Evolutionary conservation across 257 asterid species (phyloP).

Genomic region (Eucommia ulmoides): DNA sequence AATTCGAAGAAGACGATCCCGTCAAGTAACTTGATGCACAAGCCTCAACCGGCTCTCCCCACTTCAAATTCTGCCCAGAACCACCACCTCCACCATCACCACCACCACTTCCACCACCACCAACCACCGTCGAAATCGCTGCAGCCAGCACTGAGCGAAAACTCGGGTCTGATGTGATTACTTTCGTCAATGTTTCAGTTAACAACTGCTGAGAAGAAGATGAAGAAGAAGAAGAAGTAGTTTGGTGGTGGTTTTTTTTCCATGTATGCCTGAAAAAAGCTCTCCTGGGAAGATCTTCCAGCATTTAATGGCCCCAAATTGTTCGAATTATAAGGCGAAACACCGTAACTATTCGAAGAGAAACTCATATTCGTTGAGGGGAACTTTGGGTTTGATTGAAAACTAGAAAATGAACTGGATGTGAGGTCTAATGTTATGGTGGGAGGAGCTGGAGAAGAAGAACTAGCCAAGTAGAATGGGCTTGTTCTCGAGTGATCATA

Average conservation of each 20-base stretch:
- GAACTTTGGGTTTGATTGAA: slow-evolving; percentile 18
- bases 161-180: slow-evolving; percentile 64
- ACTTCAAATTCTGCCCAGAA: slow-evolving; percentile 16
- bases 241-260: slow-evolving; percentile 26
- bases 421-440: slow-evolving; percentile 82
- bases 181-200: slow-evolving; percentile 71
- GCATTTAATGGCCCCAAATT: slow-evolving; percentile 11
- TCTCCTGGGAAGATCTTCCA: slow-evolving; percentile 25
- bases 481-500: slow-evolving; percentile 15
- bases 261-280: slow-evolving; percentile 12
- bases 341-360: slow-evolving; percentile 22
- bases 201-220: slow-evolving; percentile 41
- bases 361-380: slow-evolving; percentile 38
- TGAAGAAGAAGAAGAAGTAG: too few relatives aligned
- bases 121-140: slow-evolving; percentile 54
- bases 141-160: slow-evolving; percentile 58
- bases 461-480: slow-evolving; percentile 27
- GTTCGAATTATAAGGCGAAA: slow-evolving; percentile 22
- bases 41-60: slow-evolving; percentile 14
- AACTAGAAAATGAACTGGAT: slow-evolving; percentile 15
- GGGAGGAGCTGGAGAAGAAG: slow-evolving; percentile 39
- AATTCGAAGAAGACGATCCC: slow-evolving; percentile 3
- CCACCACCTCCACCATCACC: slow-evolving; percentile 10
- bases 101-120: slow-evolving; percentile 1
- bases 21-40: slow-evolving; percentile 10